Conservation (phyloP, 1,284 basidiomycete species). For the Melampsora americana region DNA sequence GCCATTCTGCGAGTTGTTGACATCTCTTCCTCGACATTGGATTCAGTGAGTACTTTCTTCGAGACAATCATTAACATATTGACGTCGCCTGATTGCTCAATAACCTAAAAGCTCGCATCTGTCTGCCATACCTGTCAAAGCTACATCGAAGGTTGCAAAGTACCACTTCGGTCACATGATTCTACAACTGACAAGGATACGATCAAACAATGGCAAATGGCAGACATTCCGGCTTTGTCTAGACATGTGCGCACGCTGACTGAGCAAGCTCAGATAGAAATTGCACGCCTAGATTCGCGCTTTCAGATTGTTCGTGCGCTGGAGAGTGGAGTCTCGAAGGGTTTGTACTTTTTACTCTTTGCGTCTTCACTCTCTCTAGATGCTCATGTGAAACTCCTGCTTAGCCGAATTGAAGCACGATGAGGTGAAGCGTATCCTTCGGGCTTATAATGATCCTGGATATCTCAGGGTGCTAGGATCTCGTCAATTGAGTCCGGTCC, state of each 20-base stretch:
- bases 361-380: not conserved
- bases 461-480: conserved; percentile 27
- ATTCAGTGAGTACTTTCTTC: conserved; percentile 18
- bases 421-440: conserved; percentile 40
- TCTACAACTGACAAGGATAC: not conserved
- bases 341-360: conserved; percentile 3
- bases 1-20: conserved; percentile 23
- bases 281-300: conserved; percentile 10
- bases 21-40: conserved; percentile 19
- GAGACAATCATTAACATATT: not conserved
- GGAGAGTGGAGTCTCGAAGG: conserved; percentile 28
- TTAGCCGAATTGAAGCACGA: conserved; percentile 39
- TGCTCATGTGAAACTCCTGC: not conserved
- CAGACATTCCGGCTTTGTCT: conserved; percentile 22
- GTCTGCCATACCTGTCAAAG: conserved; percentile 23
- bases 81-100: conserved; percentile 3
- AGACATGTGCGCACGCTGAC: conserved; percentile 10
- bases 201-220: conserved; percentile 30
- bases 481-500: conserved; percentile 37
- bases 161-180: not conserved
- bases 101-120: conserved; percentile 20
- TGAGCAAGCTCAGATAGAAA: conserved; percentile 5
- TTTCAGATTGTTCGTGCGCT: conserved; percentile 3
- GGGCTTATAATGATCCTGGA: conserved; percentile 29
- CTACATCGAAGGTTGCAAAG: conserved; percentile 21